These are phyloP conservation scores for Aspergillus taichungensis DNA, from an alignment of 495 filamentous ascomycete species.

Conservation along the genomic window DNA sequence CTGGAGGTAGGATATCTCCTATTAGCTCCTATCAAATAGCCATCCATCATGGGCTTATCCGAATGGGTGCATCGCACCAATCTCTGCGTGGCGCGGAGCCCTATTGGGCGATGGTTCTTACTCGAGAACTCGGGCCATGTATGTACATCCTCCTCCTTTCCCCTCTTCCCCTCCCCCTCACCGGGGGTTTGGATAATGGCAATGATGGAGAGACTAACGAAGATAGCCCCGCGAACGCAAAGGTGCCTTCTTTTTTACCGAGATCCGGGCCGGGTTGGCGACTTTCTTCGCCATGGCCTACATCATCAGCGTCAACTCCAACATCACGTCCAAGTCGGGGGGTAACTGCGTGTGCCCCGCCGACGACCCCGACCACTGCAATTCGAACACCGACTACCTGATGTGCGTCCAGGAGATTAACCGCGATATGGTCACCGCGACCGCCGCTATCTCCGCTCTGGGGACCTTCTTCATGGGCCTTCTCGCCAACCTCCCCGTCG, in stretches of 20 bases:
- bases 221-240: constrained; percentile 54
- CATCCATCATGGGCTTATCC: constrained; percentile 24
- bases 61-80: constrained; percentile 47
- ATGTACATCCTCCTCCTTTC: constrained; percentile 20
- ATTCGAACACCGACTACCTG: constrained; percentile 47
- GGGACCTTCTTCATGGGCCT: constrained; percentile 68
- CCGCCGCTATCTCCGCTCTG: constrained; percentile 65
- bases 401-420: constrained; percentile 59
- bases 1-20: too few relatives aligned
- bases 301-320: constrained; percentile 67
- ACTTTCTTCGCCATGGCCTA: constrained; percentile 89
- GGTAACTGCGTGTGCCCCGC: constrained; percentile 67
- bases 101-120: constrained; percentile 63
- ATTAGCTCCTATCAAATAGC: not conserved
- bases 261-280: constrained; percentile 67
- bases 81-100: constrained; percentile 43
- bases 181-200: too few relatives aligned
- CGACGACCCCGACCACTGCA: constrained; percentile 42
- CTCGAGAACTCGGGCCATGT: constrained; percentile 69
- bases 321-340: constrained; percentile 54
- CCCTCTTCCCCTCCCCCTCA: not conserved
- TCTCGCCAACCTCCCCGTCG: constrained; percentile 62
- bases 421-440: constrained; percentile 69
- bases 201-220: constrained; percentile 2
- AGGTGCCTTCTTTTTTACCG: constrained; percentile 68